A percentile compares a stretch with the other conserved stretches of the same genome.
Conservation (phyloP, 768 basidiomycete species). For the Suillus spraguei region DNA sequence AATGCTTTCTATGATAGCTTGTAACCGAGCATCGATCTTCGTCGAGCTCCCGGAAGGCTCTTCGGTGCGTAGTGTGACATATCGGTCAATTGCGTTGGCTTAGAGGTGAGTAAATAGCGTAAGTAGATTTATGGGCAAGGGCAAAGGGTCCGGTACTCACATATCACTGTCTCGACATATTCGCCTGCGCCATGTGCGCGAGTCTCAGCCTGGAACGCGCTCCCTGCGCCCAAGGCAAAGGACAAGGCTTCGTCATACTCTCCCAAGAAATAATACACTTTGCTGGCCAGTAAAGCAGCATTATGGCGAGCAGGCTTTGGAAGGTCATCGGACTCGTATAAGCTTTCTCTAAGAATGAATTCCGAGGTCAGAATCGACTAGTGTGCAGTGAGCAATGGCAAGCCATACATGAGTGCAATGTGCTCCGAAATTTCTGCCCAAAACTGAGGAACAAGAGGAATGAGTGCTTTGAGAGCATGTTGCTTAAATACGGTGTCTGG, state of each 20-base stretch:
- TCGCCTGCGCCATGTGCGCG: slow-evolving; percentile 69
- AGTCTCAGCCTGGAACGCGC: slow-evolving; percentile 79
- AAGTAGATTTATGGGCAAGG: neutral
- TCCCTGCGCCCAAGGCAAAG: slow-evolving; percentile 90
- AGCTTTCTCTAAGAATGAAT: slow-evolving; percentile 64
- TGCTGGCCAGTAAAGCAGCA: slow-evolving; percentile 93
- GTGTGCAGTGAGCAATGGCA: slow-evolving; percentile 14
- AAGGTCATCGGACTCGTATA: slow-evolving; percentile 85
- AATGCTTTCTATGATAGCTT: slow-evolving; percentile 86
- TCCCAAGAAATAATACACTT: slow-evolving; percentile 96
- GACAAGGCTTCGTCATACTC: slow-evolving; percentile 95
- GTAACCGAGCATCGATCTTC: slow-evolving; percentile 79
- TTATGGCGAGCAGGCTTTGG: slow-evolving; percentile 73
- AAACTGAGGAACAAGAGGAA: slow-evolving; percentile 86
- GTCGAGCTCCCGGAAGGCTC: slow-evolving; percentile 49
- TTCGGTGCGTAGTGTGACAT: slow-evolving; percentile 69
- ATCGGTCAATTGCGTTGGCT: slow-evolving; percentile 97
- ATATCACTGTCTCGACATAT: slow-evolving; percentile 93
- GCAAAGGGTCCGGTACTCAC: slow-evolving; percentile 50
- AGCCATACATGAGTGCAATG: slow-evolving; percentile 81
- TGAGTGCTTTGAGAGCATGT: slow-evolving; percentile 86
- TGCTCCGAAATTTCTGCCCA: slow-evolving; percentile 99
- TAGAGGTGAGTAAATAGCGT: slow-evolving; percentile 4
- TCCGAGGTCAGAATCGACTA: slow-evolving; percentile 17
- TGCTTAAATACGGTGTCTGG: slow-evolving; percentile 86